Evolutionary conservation across 2,329 filamentous ascomycete species (phyloP).

Genomic region (Botrytis fragariae): DNA sequence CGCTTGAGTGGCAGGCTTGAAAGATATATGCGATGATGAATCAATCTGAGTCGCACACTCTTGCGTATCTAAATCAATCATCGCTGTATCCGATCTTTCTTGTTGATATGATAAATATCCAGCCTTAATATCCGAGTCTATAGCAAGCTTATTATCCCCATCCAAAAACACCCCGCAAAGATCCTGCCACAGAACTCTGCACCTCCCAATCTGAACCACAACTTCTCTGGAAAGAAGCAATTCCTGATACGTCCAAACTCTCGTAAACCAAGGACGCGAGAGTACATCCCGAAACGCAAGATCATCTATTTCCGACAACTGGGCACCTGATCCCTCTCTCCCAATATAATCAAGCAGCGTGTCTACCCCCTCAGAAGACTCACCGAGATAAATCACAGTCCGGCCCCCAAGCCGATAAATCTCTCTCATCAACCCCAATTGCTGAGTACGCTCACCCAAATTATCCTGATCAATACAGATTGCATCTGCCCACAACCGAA

Average conservation of each 20-base stretch:
- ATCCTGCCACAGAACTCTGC: not conserved
- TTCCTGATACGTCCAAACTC: constrained; percentile 10
- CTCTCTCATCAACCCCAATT: not conserved
- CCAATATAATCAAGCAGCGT: not conserved
- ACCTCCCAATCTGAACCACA: not conserved
- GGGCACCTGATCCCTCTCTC: not conserved
- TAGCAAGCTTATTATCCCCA: not conserved
- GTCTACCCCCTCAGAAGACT: not conserved
- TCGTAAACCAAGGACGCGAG: not conserved
- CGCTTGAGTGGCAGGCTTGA: not conserved
- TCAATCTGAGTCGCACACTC: not conserved
- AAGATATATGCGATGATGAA: not conserved
- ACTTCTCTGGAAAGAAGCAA: not conserved
- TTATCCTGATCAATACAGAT: not conserved
- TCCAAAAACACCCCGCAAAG: not conserved
- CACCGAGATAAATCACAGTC: not conserved
- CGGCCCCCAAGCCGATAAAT: not conserved
- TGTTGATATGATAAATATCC: not conserved
- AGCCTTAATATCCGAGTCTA: not conserved
- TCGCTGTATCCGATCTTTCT: not conserved
- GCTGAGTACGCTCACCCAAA: not conserved
- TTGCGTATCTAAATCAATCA: not conserved
- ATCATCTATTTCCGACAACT: not conserved
- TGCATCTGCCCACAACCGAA: not conserved
- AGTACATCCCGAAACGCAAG: not conserved